Conservation (phyloP, 768 basidiomycete species). For the Gymnopilus junonius region DNA sequence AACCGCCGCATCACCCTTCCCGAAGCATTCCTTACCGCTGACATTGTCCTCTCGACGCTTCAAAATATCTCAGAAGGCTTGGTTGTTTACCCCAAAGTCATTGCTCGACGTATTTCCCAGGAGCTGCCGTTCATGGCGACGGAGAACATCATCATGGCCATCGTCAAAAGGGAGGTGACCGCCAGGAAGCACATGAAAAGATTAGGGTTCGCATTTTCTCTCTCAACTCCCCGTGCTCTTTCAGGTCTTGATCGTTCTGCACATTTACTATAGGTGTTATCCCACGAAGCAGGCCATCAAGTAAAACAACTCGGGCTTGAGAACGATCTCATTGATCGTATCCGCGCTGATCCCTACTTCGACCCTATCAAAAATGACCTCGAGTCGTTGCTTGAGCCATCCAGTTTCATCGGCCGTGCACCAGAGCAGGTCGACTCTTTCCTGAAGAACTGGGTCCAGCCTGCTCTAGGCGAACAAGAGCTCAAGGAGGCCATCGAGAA, state of each 20-base stretch:
- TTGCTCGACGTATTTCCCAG: conserved; percentile 87
- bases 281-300: conserved; percentile 92
- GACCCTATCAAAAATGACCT: conserved; percentile 83
- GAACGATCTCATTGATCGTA: conserved; percentile 93
- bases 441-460: conserved; percentile 83
- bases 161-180: conserved; percentile 95
- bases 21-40: conserved; percentile 95
- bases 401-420: conserved; percentile 91
- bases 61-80: conserved; percentile 97
- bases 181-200: conserved; percentile 97
- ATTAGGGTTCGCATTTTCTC: conserved; percentile 63
- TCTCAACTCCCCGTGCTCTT: background rate
- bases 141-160: conserved; percentile 99
- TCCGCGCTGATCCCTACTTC: conserved; percentile 85
- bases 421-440: conserved; percentile 95
- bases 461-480: conserved; percentile 69
- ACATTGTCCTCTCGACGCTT: conserved; percentile 93
- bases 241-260: background rate
- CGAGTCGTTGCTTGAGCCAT: conserved; percentile 79
- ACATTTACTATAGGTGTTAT: conserved; percentile 63
- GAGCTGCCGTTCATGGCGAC: conserved; percentile 99
- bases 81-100: conserved; percentile 99
- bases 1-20: conserved; percentile 96
- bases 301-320: conserved; percentile 94
- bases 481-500: conserved; percentile 54